Conservation (phyloP, 805 yeast species). For the Torulaspora microellipsoides region DNA sequence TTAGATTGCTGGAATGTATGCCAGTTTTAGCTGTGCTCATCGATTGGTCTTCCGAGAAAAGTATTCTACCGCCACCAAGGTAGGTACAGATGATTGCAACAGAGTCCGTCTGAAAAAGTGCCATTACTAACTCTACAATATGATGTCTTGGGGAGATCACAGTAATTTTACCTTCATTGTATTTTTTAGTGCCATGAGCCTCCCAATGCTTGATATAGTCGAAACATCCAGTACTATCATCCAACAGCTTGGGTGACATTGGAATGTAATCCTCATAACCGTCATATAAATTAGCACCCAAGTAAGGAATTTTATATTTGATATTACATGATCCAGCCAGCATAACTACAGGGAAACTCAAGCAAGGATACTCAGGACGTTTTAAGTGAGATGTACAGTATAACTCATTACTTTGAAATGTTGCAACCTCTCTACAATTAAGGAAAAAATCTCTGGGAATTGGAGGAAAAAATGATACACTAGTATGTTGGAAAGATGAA, state of each 20-base stretch:
- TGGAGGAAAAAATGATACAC: slow-evolving; percentile 7
- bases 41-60: slow-evolving; percentile 20
- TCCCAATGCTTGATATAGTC: slow-evolving; percentile 17
- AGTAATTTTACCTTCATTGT: slow-evolving; percentile 11
- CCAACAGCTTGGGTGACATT: slow-evolving; percentile 19
- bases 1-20: slow-evolving; percentile 10
- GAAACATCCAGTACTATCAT: slow-evolving; percentile 22
- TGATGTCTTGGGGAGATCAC: slow-evolving; percentile 32
- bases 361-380: slow-evolving; percentile 8
- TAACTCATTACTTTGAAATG: slow-evolving; percentile 9
- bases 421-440: slow-evolving; percentile 19
- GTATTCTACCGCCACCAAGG: slow-evolving; percentile 17
- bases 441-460: slow-evolving; percentile 15
- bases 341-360: slow-evolving; percentile 13
- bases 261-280: slow-evolving; percentile 21
- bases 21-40: slow-evolving; percentile 1
- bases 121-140: slow-evolving; percentile 27
- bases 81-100: slow-evolving; percentile 17
- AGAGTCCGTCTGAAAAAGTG: slow-evolving; percentile 16
- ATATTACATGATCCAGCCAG: slow-evolving; percentile 4
- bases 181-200: slow-evolving; percentile 1
- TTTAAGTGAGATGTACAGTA: slow-evolving; percentile 1
- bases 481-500: slow-evolving; percentile 9
- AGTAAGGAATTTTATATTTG: slow-evolving; percentile 12
- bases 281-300: slow-evolving; percentile 24